Conservation (phyloP, 306 rosid genomes). For the Quercus dentata region DNA sequence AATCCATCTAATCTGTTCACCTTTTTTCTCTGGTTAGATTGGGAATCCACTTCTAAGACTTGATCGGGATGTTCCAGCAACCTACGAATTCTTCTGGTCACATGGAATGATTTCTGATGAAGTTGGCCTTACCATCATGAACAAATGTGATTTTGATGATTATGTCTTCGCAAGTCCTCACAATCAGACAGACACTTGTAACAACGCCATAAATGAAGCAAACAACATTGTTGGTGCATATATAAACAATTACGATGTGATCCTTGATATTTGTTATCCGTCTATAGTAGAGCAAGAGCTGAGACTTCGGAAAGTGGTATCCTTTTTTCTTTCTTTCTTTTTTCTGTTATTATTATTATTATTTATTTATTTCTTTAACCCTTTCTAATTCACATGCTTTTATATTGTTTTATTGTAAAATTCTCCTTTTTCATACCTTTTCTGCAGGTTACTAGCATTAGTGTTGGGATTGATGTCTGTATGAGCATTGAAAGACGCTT, state of each 20-base stretch:
- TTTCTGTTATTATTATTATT: neutral
- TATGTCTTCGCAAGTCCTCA: conserved; percentile 41
- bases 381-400: neutral
- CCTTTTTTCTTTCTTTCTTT: neutral
- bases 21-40: conserved; percentile 44
- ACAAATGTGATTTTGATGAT: conserved; percentile 69
- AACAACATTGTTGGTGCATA: conserved; percentile 51
- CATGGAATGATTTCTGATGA: conserved; percentile 97
- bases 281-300: conserved; percentile 81
- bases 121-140: conserved; percentile 58
- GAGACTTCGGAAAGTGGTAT: conserved; percentile 65
- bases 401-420: neutral
- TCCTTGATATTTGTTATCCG: conserved; percentile 88
- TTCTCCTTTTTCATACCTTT: neutral
- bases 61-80: conserved; percentile 63
- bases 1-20: neutral
- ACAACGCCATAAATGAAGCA: conserved; percentile 43
- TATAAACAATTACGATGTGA: conserved; percentile 67
- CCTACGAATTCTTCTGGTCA: conserved; percentile 85
- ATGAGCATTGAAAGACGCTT: conserved; percentile 51
- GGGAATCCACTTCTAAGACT: conserved; percentile 85
- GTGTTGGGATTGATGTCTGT: conserved; percentile 81
- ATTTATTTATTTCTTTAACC: neutral
- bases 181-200: conserved; percentile 54
- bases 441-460: conserved; percentile 76